Conservation (phyloP, 2,329 filamentous ascomycete species). For the Stenocarpella maydis region DNA sequence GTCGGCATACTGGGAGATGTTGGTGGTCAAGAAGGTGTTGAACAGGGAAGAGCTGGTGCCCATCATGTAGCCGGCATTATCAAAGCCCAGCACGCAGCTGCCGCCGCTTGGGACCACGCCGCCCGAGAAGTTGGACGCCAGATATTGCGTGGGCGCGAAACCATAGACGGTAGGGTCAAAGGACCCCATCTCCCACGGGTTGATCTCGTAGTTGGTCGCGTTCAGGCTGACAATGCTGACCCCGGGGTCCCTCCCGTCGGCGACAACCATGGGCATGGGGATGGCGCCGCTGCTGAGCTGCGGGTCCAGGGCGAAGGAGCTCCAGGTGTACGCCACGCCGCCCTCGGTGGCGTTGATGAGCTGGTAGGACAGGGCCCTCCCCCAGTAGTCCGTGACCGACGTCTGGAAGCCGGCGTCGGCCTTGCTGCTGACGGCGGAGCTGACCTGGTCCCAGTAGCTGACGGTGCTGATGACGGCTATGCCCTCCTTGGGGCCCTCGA, state of each 20-base stretch:
- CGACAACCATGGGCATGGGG: conserved; percentile 60
- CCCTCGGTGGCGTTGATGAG: conserved; percentile 80
- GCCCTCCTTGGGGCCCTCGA: conserved; percentile 43
- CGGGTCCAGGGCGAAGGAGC: conserved; percentile 64
- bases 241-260: conserved; percentile 56
- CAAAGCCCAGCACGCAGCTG: conserved; percentile 79
- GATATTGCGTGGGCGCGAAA: conserved; percentile 67
- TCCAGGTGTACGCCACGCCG: conserved; percentile 81
- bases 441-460: conserved; percentile 68
- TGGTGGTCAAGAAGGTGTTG: conserved; percentile 75
- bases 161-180: conserved; percentile 68
- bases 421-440: conserved; percentile 67
- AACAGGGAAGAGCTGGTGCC: conserved; percentile 87
- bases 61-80: conserved; percentile 84
- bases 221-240: conserved; percentile 58
- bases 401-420: conserved; percentile 68
- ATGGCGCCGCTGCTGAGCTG: conserved; percentile 52
- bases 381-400: conserved; percentile 90
- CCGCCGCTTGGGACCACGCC: conserved; percentile 63
- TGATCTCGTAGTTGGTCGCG: conserved; percentile 71
- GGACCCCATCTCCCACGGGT: conserved; percentile 71
- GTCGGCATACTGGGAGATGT: conserved; percentile 58
- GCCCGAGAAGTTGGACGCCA: conserved; percentile 64
- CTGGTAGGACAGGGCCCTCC: conserved; percentile 85
- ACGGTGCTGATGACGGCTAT: conserved; percentile 41